Evolutionary conservation across 805 yeast species (phyloP).

Genomic region (Lipomyces sp.): DNA sequence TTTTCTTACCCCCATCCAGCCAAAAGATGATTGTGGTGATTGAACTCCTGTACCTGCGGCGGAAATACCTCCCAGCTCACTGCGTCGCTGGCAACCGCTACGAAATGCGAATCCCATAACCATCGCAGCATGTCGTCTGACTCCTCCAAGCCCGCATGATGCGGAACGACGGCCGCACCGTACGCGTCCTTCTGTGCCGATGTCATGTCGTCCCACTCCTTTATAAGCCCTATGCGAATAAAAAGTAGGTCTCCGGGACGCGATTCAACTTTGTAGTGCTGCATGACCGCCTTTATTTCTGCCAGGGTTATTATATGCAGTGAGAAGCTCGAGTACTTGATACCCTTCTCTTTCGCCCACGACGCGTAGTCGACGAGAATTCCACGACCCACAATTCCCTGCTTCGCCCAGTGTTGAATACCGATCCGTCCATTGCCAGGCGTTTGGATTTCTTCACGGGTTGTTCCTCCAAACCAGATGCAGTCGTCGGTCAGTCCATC

Average conservation of each 20-base stretch:
- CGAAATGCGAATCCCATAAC: slow-evolving; percentile 41
- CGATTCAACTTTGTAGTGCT: slow-evolving; percentile 26
- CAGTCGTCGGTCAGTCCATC: no score
- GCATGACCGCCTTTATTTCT: slow-evolving; percentile 30
- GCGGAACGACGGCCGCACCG: no score
- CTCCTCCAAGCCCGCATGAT: slow-evolving; percentile 38
- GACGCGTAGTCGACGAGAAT: slow-evolving; percentile 39
- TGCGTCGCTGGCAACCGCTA: slow-evolving; percentile 14
- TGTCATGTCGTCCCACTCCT: no score
- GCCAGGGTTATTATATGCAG: slow-evolving; percentile 30
- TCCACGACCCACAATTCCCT: slow-evolving; percentile 41
- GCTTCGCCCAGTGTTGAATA: slow-evolving; percentile 37
- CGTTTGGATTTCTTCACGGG: no score
- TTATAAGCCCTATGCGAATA: no score
- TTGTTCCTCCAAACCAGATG: no score
- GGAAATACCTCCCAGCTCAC: slow-evolving; percentile 11
- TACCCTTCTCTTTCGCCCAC: slow-evolving; percentile 36
- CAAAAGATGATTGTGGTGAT: slow-evolving; percentile 38
- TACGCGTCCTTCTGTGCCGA: no score
- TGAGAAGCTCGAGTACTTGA: slow-evolving; percentile 32
- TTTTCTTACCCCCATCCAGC: slow-evolving; percentile 47
- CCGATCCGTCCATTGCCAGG: no score
- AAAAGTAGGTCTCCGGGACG: slow-evolving; percentile 40
- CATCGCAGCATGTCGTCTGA: slow-evolving; percentile 37
- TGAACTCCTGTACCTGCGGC: background rate